These are phyloP conservation scores for Colletotrichum nymphaeae DNA, from an alignment of 2,329 filamentous ascomycete genomes.

Conservation along the genomic window DNA sequence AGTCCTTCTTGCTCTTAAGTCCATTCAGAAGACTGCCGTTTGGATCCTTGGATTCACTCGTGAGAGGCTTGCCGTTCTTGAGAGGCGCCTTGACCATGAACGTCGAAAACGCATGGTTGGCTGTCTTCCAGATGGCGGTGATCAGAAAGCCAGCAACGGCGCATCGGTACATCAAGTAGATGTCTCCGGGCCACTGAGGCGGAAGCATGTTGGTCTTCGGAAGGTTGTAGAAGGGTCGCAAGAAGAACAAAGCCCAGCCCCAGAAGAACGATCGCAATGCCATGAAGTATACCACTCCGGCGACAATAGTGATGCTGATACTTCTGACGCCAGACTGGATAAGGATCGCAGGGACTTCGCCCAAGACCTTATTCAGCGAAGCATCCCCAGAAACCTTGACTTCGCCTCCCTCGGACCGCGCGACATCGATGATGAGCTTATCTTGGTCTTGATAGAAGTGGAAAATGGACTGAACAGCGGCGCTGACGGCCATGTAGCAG, in stretches of 20 bases:
- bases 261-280: constrained; percentile 74
- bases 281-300: constrained; percentile 69
- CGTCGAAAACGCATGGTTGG: constrained; percentile 82
- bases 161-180: constrained; percentile 66
- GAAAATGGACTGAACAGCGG: constrained; percentile 73
- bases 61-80: constrained; percentile 87
- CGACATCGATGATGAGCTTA: constrained; percentile 63
- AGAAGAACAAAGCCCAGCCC: constrained; percentile 76
- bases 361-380: constrained; percentile 47
- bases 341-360: constrained; percentile 53
- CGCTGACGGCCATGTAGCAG: constrained; percentile 75
- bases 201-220: constrained; percentile 76
- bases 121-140: constrained; percentile 78
- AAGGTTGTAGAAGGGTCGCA: constrained; percentile 80
- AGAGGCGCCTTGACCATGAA: constrained; percentile 84
- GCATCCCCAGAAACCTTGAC: constrained; percentile 25
- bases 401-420: constrained; percentile 41
- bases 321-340: constrained; percentile 53
- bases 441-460: constrained; percentile 84
- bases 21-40: constrained; percentile 91
- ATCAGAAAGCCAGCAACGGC: constrained; percentile 74
- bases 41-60: constrained; percentile 86
- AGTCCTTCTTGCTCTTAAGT: constrained; percentile 83
- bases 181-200: constrained; percentile 66
- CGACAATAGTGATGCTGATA: constrained; percentile 54